Conservation (phyloP, 1,139 yeast genomes). For the Taphrina pruni region DNA sequence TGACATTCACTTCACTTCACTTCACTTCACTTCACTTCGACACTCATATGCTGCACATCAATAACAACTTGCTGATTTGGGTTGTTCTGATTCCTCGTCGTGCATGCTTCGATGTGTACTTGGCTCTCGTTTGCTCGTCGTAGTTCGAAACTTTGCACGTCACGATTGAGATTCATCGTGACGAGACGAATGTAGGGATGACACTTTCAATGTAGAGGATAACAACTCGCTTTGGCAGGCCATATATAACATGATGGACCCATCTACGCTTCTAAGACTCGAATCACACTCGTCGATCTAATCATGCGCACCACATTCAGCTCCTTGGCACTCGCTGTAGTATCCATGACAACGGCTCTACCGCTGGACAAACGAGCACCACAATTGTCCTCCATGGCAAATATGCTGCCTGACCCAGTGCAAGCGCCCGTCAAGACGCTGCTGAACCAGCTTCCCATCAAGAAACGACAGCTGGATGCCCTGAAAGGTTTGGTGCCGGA, state of each 20-base stretch:
- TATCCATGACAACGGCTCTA: neutral
- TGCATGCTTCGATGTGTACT: no score
- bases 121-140: no score
- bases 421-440: neutral
- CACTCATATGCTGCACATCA: no score
- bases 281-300: no score
- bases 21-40: no score
- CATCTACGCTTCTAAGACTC: neutral
- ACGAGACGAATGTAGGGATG: neutral
- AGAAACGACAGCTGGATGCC: conserved; percentile 2
- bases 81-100: no score
- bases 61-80: no score
- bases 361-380: conserved; percentile 1
- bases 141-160: no score
- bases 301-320: neutral
- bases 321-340: neutral
- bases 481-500: neutral
- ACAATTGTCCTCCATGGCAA: neutral
- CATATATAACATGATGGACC: neutral
- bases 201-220: no score
- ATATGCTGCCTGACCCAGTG: conserved; percentile 12
- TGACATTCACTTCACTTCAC: no score
- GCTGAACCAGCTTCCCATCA: conserved; percentile 1
- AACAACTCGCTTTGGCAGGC: no score
- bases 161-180: neutral